Percentiles rank a stretch among this genome's conserved stretches.
These are phyloP conservation scores for Castanea mollissima DNA, from an alignment of 306 rosid genomes.

Conservation along the genomic window DNA sequence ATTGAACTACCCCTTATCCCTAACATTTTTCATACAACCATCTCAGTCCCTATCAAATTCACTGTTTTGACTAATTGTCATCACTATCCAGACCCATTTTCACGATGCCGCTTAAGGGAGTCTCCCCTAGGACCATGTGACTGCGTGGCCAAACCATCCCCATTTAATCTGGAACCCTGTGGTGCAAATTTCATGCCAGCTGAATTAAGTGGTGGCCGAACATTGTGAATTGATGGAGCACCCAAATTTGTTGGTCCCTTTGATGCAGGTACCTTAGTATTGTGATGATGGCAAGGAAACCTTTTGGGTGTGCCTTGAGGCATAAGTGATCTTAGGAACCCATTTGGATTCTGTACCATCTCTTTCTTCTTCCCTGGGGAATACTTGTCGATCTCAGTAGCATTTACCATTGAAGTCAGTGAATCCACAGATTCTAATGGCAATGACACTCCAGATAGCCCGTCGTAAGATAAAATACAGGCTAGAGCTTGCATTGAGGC, in stretches of 20 bases:
- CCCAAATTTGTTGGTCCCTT: conserved; percentile 15
- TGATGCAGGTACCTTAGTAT: conserved; percentile 13
- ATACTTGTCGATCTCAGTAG: conserved; percentile 26
- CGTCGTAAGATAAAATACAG: conserved; percentile 63
- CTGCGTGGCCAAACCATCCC: neutral
- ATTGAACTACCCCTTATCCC: neutral
- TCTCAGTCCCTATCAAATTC: neutral
- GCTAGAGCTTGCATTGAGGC: conserved; percentile 58
- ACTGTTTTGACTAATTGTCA: too few relatives aligned
- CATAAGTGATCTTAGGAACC: conserved; percentile 21
- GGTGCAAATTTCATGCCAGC: conserved; percentile 7
- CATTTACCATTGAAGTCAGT: conserved; percentile 38
- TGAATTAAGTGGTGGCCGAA: conserved; percentile 6
- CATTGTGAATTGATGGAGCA: neutral
- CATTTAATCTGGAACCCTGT: conserved; percentile 10
- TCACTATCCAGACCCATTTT: neutral
- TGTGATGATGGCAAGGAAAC: conserved; percentile 12
- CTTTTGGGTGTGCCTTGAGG: neutral
- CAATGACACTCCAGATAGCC: conserved; percentile 44
- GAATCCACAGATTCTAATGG: conserved; percentile 30
- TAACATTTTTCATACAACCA: neutral
- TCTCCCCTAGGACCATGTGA: conserved; percentile 21
- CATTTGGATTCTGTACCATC: conserved; percentile 27
- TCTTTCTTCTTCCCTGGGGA: neutral
- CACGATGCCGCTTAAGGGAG: conserved; percentile 23